Conservation (phyloP, 129 eudicot species). For the Heracleum sosnowskyi region DNA sequence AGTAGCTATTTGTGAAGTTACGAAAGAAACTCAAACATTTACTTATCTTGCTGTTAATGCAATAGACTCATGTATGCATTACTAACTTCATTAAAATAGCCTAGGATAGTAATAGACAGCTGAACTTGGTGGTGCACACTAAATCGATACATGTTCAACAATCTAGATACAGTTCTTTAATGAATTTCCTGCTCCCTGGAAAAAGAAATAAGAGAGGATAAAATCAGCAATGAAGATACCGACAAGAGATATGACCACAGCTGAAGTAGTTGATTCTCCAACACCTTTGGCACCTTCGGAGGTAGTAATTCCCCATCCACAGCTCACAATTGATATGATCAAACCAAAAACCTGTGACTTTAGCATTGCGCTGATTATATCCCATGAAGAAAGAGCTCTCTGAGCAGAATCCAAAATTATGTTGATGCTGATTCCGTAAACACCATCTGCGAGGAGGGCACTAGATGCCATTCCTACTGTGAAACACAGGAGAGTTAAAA, state of each 20-base stretch:
- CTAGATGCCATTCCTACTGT: constrained; percentile 81
- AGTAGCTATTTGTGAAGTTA: too few relatives aligned
- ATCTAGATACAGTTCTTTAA: constrained; percentile 45
- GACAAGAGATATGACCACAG: constrained; percentile 85
- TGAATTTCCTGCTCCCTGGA: constrained; percentile 91
- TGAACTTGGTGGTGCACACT: too few relatives aligned
- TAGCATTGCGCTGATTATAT: constrained; percentile 76
- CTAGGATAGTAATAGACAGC: too few relatives aligned
- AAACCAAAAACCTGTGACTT: constrained; percentile 77
- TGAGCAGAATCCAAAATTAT: constrained; percentile 82
- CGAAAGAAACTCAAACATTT: too few relatives aligned
- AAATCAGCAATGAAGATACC: constrained; percentile 92
- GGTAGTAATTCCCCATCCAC: constrained; percentile 90
- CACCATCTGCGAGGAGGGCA: constrained; percentile 75
- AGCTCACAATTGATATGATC: constrained; percentile 69
- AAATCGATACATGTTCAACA: background rate
- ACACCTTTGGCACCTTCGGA: constrained; percentile 96
- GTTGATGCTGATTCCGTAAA: constrained; percentile 69
- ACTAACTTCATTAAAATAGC: too few relatives aligned
- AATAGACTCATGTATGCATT: too few relatives aligned
- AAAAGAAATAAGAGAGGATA: constrained; percentile 67
- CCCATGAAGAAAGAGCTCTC: constrained; percentile 75
- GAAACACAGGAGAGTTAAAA: constrained; percentile 76
- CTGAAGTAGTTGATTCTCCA: constrained; percentile 91
- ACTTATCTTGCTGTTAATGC: too few relatives aligned